Evolutionary conservation across 164 flowering plant genomes (phyloP).

Genomic region (Taxillus chinensis): DNA sequence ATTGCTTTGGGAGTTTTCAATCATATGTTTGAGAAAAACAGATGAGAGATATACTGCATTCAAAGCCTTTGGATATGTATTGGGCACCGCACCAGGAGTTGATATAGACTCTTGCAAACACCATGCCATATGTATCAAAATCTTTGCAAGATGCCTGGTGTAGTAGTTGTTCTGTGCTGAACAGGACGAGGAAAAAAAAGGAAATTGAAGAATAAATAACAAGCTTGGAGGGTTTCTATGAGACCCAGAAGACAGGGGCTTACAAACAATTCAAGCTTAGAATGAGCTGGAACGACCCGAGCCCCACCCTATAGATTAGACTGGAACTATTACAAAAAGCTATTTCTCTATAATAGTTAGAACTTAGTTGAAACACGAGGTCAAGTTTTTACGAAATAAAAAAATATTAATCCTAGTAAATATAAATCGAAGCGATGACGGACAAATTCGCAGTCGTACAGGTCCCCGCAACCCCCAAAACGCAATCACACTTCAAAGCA

Average conservation of each 20-base stretch:
- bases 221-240: neutral
- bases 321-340: too few relatives aligned
- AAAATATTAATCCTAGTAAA: too few relatives aligned
- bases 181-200: constrained; percentile 13
- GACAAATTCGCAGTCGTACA: too few relatives aligned
- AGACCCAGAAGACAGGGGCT: too few relatives aligned
- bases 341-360: too few relatives aligned
- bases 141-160: constrained; percentile 88
- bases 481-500: too few relatives aligned
- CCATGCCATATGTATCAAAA: constrained; percentile 67
- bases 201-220: neutral
- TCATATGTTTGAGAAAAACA: constrained; percentile 62
- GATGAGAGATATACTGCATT: constrained; percentile 78
- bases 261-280: too few relatives aligned
- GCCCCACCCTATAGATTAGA: neutral
- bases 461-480: too few relatives aligned
- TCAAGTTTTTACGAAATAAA: too few relatives aligned
- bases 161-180: constrained; percentile 66
- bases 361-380: too few relatives aligned
- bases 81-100: constrained; percentile 31
- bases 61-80: constrained; percentile 44
- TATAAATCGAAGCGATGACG: too few relatives aligned
- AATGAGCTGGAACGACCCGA: neutral
- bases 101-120: constrained; percentile 75
- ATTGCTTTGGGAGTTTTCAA: constrained; percentile 66